These are phyloP conservation scores for Castanea mollissima DNA, from an alignment of 306 rosid species.

Conservation along the genomic window DNA sequence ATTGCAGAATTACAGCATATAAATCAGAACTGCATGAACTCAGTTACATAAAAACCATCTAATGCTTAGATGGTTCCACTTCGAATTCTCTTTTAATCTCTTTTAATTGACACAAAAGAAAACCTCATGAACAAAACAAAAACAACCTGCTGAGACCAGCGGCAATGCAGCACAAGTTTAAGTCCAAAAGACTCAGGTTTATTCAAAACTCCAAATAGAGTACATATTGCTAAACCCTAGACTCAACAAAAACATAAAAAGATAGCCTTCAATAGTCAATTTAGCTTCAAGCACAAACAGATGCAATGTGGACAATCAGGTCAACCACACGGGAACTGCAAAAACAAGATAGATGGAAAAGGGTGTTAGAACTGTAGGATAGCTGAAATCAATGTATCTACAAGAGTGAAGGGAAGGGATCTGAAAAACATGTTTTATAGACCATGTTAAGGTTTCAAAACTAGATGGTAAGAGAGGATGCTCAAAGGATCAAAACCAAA, in stretches of 20 bases:
- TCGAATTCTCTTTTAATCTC: neutral
- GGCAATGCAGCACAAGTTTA: neutral
- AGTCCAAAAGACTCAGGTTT: constrained; percentile 4
- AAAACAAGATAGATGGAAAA: neutral
- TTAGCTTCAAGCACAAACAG: constrained; percentile 32
- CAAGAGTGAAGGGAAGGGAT: neutral
- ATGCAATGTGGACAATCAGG: constrained; percentile 74
- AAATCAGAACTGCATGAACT: neutral
- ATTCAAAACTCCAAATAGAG: constrained; percentile 16
- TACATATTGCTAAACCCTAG: neutral
- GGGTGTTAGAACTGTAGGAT: neutral
- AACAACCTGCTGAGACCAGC: neutral
- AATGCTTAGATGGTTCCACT: neutral
- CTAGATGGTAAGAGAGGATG: too few relatives aligned
- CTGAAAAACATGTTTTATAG: too few relatives aligned
- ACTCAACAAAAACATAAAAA: constrained; percentile 17
- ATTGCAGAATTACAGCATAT: neutral
- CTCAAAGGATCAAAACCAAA: neutral
- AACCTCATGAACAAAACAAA: neutral
- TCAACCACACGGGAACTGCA: constrained; percentile 93
- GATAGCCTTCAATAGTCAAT: constrained; percentile 13
- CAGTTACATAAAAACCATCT: neutral
- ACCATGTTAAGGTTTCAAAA: too few relatives aligned
- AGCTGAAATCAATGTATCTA: neutral
- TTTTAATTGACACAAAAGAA: neutral